Base-by-base conservation (phyloP, 768 basidiomycete species). In the Tulasnella sp. region DNA sequence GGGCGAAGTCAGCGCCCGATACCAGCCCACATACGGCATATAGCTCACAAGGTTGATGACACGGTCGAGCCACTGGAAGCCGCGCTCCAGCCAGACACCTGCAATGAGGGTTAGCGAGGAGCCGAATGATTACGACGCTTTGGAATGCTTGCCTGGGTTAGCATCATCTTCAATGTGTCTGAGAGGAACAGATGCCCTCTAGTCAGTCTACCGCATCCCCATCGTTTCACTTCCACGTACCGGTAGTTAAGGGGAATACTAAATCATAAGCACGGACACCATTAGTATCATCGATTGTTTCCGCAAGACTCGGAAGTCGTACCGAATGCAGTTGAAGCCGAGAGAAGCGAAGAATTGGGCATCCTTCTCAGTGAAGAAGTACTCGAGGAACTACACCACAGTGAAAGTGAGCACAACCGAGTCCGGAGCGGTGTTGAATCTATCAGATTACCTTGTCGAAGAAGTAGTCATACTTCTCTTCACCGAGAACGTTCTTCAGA, bases 1-100 rank as follows among this genome's bases (percentile, higher is more conserved):
- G 46, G 68, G 24, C 31, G 1, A 62, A 2, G 62, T 68, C 16
- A 68, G 62, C 34, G 27, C 27, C 1, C 14, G 16, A 7, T 9
- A 68, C 18, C 10, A 8, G 6, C 34, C 4, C 2, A 19, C 4
- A n/a, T 16, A n/a, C 6, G 34, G 24, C 62, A 7, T 39, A 19
- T 10, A 19, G 79, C 83, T 71, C 34, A 83, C 83, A 38, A 91
- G 83, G 71, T 91, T 87, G 81, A 96, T 91, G 62, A 93, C 92
- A n/a, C 93, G 88, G 81, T 95, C 94, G 75, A 95, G 91, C 85
- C 94, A 93, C 84, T 91, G 92, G 87, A 94, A 93, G 38, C 94
- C 92, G 10, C 88, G 87, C 79, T 89, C 85, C 83, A 93, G 94
- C 82, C 94, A 89, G 0, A 93, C 91, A 46, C 78, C 78, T 79